These are phyloP conservation scores for Hordeum vulgare DNA, from an alignment of 176 grass and related monocot genomes.

Conservation along the genomic window DNA sequence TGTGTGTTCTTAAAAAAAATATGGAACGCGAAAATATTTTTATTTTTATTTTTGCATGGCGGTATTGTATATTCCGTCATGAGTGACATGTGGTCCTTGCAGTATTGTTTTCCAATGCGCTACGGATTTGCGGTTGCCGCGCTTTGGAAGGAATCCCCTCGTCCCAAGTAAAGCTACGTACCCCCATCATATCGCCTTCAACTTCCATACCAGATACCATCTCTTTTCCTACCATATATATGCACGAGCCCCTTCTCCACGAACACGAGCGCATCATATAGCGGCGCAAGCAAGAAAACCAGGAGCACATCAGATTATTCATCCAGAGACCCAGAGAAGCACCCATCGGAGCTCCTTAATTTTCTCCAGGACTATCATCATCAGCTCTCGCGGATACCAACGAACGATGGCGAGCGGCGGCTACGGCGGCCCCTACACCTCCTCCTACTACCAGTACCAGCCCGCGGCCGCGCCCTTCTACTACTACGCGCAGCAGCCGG, in stretches of 20 bases:
- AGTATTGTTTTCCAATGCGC: not conserved
- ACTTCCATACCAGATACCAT: not conserved
- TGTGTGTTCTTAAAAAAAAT: no score
- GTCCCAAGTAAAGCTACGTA: constrained; percentile 28
- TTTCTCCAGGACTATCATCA: not conserved
- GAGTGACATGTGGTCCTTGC: not conserved
- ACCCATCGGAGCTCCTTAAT: not conserved
- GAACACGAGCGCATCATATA: not conserved
- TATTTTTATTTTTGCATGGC: no score
- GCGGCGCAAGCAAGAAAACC: not conserved
- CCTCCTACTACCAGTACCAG: constrained; percentile 37
- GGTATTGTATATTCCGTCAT: no score
- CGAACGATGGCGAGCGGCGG: constrained; percentile 25
- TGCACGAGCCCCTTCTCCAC: not conserved
- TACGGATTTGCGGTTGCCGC: not conserved
- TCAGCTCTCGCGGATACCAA: not conserved
- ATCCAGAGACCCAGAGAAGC: not conserved
- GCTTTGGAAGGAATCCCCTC: constrained; percentile 30
- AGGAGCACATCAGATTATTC: not conserved
- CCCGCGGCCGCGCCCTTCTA: constrained; percentile 23
- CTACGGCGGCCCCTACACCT: constrained; percentile 20
- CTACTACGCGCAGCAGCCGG: constrained; percentile 30
- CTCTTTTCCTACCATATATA: not conserved
- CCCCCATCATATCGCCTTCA: constrained; percentile 12
- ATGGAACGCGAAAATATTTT: no score